Conservation (phyloP, 2,329 filamentous ascomycete genomes). For the Conoideocrella luteorostrata region DNA sequence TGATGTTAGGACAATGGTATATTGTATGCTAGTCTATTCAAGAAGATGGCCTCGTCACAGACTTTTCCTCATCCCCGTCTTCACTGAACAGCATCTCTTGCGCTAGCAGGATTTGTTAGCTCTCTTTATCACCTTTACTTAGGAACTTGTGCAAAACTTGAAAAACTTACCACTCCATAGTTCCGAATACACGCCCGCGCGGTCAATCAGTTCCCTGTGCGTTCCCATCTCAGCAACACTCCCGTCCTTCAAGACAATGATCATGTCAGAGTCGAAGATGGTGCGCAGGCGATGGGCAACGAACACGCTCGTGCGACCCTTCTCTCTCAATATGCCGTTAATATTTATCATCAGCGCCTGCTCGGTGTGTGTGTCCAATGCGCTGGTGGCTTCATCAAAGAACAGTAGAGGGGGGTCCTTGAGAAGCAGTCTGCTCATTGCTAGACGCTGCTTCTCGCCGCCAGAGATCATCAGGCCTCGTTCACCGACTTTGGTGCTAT, state of each 20-base stretch:
- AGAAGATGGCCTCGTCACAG: slow-evolving; percentile 13
- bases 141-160: neutral
- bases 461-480: slow-evolving; percentile 95
- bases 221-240: slow-evolving; percentile 83
- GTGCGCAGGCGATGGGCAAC: slow-evolving; percentile 88
- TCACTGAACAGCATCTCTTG: slow-evolving; percentile 55
- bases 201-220: slow-evolving; percentile 75
- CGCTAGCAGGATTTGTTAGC: slow-evolving; percentile 30
- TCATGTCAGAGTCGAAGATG: slow-evolving; percentile 88
- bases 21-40: too few species aligned
- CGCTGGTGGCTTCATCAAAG: slow-evolving; percentile 92
- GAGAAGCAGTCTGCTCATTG: slow-evolving; percentile 73
- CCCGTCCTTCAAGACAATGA: slow-evolving; percentile 83
- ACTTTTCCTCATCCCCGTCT: slow-evolving; percentile 35
- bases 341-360: slow-evolving; percentile 87
- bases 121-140: too few species aligned
- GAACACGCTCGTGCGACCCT: slow-evolving; percentile 85
- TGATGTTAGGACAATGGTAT: too few species aligned
- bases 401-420: slow-evolving; percentile 88
- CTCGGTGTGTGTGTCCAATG: slow-evolving; percentile 89
- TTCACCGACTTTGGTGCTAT: slow-evolving; percentile 86
- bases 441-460: slow-evolving; percentile 87
- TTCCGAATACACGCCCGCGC: slow-evolving; percentile 75
- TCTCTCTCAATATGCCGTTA: slow-evolving; percentile 84
- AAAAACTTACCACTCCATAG: slow-evolving; percentile 73